Conservation (phyloP, 352 stramenopile species). For the Globisporangium iwayamae region DNA sequence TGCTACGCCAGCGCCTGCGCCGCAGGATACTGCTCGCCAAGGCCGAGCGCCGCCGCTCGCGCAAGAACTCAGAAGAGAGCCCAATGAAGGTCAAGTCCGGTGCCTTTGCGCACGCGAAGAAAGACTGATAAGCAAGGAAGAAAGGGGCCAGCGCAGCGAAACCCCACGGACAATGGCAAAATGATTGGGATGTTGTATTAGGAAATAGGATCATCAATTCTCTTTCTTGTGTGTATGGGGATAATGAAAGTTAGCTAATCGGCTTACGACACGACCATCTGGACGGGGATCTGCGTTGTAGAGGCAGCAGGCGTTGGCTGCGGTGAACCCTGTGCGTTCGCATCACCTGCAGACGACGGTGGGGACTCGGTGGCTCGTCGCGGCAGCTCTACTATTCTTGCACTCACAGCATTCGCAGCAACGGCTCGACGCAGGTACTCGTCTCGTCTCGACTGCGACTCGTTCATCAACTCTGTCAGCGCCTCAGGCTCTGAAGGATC, state of each 20-base stretch:
- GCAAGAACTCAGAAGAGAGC: constrained; percentile 69
- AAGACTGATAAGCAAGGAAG: constrained; percentile 22
- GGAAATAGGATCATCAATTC: background rate
- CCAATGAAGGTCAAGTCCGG: constrained; percentile 36
- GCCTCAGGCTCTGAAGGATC: constrained; percentile 10
- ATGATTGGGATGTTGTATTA: constrained; percentile 5
- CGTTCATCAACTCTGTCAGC: constrained; percentile 24
- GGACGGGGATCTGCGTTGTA: constrained; percentile 48
- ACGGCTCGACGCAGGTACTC: constrained; percentile 40
- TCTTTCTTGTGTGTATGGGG: background rate
- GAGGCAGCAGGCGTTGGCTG: background rate
- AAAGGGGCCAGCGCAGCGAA: background rate
- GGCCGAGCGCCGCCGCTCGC: constrained; percentile 84
- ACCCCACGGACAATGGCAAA: background rate
- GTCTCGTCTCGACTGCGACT: constrained; percentile 37
- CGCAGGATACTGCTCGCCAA: constrained; percentile 84
- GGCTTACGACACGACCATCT: constrained; percentile 68
- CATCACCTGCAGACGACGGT: background rate
- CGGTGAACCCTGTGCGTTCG: background rate
- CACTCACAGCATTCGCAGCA: constrained; percentile 23
- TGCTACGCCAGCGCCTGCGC: constrained; percentile 81
- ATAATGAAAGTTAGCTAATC: background rate
- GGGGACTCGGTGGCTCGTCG: background rate
- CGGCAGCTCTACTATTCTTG: background rate
- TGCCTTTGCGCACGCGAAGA: constrained; percentile 62